phyloP scores from a whole-genome alignment of 2,329 filamentous ascomycete genomes.

The Zasmidium angulare region DNA sequence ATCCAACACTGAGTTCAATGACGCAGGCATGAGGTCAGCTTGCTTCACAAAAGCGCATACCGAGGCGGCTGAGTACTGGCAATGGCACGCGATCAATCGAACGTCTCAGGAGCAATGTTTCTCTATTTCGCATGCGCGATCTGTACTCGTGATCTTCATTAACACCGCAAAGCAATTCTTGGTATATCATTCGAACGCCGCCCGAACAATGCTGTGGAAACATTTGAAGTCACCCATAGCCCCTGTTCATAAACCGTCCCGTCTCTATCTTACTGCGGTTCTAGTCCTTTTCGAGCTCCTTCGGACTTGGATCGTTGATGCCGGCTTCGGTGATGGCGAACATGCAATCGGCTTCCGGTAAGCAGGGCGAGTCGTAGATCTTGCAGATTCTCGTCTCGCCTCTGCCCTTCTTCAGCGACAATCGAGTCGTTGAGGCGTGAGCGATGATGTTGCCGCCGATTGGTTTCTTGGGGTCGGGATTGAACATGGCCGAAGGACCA shows the following conservation, averaged over 20 bases:
- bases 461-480: conserved; percentile 97
- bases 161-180: not conserved
- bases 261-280: not conserved
- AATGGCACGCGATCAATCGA: conserved; percentile 5
- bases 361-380: conserved; percentile 96
- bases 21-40: not conserved
- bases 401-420: conserved; percentile 93
- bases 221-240: not conserved
- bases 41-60: conserved; percentile 6
- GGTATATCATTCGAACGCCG: not conserved
- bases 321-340: conserved; percentile 98
- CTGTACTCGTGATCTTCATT: not conserved
- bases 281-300: conserved; percentile 83
- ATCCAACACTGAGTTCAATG: not conserved
- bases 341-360: conserved; percentile 93
- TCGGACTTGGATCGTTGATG: conserved; percentile 91
- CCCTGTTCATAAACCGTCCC: not conserved
- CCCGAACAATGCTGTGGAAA: conserved; percentile 6
- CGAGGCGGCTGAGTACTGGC: not conserved
- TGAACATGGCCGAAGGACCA: conserved; percentile 96
- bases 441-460: conserved; percentile 99
- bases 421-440: conserved; percentile 89
- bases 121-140: not conserved
- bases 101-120: not conserved
- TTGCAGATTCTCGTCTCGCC: conserved; percentile 97